Evolutionary conservation across 192 early-diverging fungal genomes (phyloP).

Genomic region (Entomortierella chlamydospora): DNA sequence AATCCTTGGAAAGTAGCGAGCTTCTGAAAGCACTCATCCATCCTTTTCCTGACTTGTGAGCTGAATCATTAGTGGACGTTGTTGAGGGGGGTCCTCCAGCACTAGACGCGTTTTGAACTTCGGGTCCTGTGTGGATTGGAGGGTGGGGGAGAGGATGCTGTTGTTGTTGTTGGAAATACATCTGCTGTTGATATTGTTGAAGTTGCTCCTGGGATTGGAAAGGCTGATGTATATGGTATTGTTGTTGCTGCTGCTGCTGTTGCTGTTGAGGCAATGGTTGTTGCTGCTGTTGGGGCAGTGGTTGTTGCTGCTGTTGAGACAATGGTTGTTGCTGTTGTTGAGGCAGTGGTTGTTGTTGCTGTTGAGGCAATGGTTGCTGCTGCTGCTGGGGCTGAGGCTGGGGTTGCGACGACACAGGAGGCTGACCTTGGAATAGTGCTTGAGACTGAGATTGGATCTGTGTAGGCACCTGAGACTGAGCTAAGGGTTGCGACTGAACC

Average conservation of each 20-base stretch:
- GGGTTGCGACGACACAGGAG: neutral
- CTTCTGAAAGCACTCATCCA: slow-evolving; percentile 27
- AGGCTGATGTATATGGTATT: slow-evolving; percentile 17
- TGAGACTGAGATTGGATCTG: neutral
- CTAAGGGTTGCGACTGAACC: neutral
- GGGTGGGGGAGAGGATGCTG: slow-evolving; percentile 26
- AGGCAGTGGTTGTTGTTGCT: slow-evolving; percentile 10
- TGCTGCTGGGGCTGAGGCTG: slow-evolving; percentile 13
- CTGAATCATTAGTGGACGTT: slow-evolving; percentile 19
- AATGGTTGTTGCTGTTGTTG: slow-evolving; percentile 14
- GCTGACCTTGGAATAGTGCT: neutral
- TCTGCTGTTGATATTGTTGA: neutral
- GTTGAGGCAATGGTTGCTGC: slow-evolving; percentile 7
- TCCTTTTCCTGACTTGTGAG: slow-evolving; percentile 36
- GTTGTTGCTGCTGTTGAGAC: slow-evolving; percentile 16
- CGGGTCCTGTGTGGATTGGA: slow-evolving; percentile 18
- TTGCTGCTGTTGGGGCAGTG: slow-evolving; percentile 17
- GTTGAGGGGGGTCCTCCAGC: slow-evolving; percentile 19
- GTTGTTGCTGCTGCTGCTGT: slow-evolving; percentile 16
- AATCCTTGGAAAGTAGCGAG: slow-evolving; percentile 16
- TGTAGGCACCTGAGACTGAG: neutral
- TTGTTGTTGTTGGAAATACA: slow-evolving; percentile 11
- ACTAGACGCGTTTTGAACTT: neutral
- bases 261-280: slow-evolving; percentile 14
- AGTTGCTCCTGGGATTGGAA: slow-evolving; percentile 12